phyloP scores from a whole-genome alignment of 805 yeast species.

The Candida saitoana region DNA sequence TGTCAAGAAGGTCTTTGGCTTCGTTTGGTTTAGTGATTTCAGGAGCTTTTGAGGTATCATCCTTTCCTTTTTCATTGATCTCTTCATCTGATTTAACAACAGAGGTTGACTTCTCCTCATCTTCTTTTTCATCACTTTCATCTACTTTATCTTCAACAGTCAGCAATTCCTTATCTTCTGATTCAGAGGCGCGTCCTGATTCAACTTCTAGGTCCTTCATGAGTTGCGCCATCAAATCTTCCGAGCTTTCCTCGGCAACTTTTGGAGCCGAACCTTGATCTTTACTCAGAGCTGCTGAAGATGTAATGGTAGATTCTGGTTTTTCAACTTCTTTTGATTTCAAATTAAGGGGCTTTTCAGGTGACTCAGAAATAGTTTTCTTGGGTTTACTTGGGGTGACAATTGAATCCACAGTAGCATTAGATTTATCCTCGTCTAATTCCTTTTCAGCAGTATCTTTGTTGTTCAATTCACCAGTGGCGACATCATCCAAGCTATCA shows the following conservation, averaged over 20 bases:
- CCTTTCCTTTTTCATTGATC: conserved; percentile 1
- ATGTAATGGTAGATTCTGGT: not conserved
- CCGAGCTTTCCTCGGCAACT: conserved; percentile 5
- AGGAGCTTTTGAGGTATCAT: not conserved
- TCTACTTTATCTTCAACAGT: not conserved
- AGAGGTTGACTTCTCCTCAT: conserved; percentile 1
- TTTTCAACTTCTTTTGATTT: not conserved
- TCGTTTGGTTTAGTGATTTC: conserved; percentile 1
- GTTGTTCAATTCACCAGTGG: too few relatives aligned
- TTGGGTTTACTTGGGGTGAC: not conserved
- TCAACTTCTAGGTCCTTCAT: not conserved
- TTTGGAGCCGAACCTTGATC: conserved; percentile 3
- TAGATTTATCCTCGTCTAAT: not conserved
- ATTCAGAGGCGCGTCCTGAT: conserved; percentile 1
- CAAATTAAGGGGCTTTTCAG: not conserved
- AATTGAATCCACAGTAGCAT: not conserved
- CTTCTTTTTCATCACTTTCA: conserved; percentile 7
- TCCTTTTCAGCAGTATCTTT: conserved; percentile 2
- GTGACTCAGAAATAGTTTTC: not conserved
- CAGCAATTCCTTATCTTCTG: conserved; percentile 1
- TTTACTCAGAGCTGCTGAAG: not conserved
- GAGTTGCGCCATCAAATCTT: conserved; percentile 2
- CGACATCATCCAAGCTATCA: too few relatives aligned
- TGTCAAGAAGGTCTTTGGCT: not conserved
- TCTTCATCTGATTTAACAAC: conserved; percentile 1